Conservation (phyloP, 192 early-diverging fungal genomes). For the Obelidium mucronatum region DNA sequence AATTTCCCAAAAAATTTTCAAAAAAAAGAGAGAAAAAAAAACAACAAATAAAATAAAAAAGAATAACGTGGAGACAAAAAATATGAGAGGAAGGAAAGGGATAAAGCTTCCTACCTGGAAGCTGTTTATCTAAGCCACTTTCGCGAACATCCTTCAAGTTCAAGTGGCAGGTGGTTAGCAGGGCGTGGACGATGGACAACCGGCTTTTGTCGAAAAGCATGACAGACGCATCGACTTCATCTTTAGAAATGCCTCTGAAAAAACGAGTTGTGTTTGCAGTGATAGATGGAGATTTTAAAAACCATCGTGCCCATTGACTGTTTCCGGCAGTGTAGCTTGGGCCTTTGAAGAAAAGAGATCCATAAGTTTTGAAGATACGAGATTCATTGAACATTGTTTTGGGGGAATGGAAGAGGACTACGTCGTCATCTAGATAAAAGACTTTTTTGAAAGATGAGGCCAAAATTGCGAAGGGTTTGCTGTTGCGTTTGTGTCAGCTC, state of each 20-base stretch:
- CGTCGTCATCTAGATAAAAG: conserved; percentile 76
- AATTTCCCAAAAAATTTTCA: not conserved
- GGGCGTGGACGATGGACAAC: conserved; percentile 10
- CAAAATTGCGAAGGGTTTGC: conserved; percentile 71
- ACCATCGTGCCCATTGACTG: conserved; percentile 47
- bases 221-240: conserved; percentile 49
- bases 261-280: conserved; percentile 63
- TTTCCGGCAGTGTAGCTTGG: conserved; percentile 39
- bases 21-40: no score
- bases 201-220: conserved; percentile 30
- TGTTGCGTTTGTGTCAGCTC: not conserved
- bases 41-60: no score
- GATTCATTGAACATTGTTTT: conserved; percentile 48
- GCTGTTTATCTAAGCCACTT: conserved; percentile 34
- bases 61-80: no score
- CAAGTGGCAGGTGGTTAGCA: conserved; percentile 35
- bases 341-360: conserved; percentile 72
- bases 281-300: conserved; percentile 51
- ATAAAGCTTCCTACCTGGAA: not conserved
- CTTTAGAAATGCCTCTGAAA: conserved; percentile 53
- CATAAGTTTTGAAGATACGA: conserved; percentile 50
- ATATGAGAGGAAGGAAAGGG: no score
- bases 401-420: conserved; percentile 66
- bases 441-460: conserved; percentile 65
- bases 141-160: conserved; percentile 31